Conservation (phyloP, 805 yeast species). For the Sugiyamaella valdiviana region DNA sequence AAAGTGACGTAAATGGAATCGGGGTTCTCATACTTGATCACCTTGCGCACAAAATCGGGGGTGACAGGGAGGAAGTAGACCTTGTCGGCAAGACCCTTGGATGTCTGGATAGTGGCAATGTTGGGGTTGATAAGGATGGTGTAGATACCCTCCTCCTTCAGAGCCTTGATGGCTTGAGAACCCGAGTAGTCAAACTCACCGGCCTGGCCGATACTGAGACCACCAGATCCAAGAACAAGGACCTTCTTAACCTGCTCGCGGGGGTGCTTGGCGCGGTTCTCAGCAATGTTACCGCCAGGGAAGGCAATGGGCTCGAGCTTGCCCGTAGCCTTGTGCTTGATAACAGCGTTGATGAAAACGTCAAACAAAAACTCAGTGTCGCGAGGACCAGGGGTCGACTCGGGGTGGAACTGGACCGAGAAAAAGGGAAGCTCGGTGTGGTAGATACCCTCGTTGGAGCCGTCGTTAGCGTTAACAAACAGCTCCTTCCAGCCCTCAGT, state of each 20-base stretch:
- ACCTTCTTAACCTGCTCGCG: slow-evolving; percentile 83
- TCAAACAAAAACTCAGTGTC: slow-evolving; percentile 97
- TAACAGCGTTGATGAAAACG: slow-evolving; percentile 77
- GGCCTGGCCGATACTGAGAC: slow-evolving; percentile 97
- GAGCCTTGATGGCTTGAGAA: slow-evolving; percentile 96
- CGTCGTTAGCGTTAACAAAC: slow-evolving; percentile 93
- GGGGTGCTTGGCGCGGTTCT: slow-evolving; percentile 71
- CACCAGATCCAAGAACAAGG: slow-evolving; percentile 94
- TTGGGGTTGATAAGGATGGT: slow-evolving; percentile 95
- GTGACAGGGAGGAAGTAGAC: slow-evolving; percentile 97
- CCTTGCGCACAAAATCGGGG: slow-evolving; percentile 93
- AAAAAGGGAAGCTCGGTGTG: slow-evolving; percentile 81
- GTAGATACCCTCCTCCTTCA: slow-evolving; percentile 96
- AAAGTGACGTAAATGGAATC: slow-evolving; percentile 96
- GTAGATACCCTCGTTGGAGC: slow-evolving; percentile 97
- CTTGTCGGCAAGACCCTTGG: slow-evolving; percentile 95
- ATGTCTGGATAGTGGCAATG: slow-evolving; percentile 97
- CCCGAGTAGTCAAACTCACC: slow-evolving; percentile 99
- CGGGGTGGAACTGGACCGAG: slow-evolving; percentile 99
- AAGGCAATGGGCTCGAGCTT: slow-evolving; percentile 66
- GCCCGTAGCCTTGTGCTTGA: slow-evolving; percentile 43
- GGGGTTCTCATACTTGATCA: slow-evolving; percentile 89
- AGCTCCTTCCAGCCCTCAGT: slow-evolving; percentile 83
- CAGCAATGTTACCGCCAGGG: slow-evolving; percentile 82
- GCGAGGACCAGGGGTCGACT: slow-evolving; percentile 98